A percentile compares a stretch with the other conserved stretches of the same genome.
These are phyloP conservation scores for Wickerhamiella australiensis DNA, from an alignment of 805 yeast species.

Conservation along the genomic window DNA sequence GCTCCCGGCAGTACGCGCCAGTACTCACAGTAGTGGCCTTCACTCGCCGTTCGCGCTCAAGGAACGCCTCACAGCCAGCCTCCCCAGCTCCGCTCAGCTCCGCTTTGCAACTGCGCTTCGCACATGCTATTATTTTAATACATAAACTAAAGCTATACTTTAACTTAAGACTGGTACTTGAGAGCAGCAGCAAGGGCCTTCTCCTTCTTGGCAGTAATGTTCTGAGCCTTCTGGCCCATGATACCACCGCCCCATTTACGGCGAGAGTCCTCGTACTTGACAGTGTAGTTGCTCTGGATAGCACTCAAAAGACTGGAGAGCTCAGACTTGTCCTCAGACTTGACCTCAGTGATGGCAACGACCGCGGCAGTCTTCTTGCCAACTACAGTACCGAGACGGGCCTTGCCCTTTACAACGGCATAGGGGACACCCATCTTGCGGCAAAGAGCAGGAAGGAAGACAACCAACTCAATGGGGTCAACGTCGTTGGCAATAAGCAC, in stretches of 20 bases:
- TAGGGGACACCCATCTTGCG: conserved; percentile 99
- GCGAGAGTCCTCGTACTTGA: conserved; percentile 90
- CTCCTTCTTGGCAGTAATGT: conserved; percentile 66
- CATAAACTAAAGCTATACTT: background rate
- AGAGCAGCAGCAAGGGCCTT: conserved; percentile 37
- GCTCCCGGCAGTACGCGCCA: no score
- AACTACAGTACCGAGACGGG: conserved; percentile 93
- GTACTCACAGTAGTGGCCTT: no score
- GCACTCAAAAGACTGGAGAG: conserved; percentile 87
- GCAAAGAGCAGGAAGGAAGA: conserved; percentile 97
- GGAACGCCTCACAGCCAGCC: no score
- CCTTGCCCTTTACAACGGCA: conserved; percentile 97
- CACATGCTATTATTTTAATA: conserved; percentile 8
- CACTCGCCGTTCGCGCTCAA: no score
- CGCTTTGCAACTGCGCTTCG: no score
- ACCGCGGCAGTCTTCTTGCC: conserved; percentile 97
- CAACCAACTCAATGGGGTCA: conserved; percentile 96
- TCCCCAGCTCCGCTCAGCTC: no score
- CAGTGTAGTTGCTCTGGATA: conserved; percentile 83
- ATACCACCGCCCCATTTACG: conserved; percentile 99
- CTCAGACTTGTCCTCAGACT: conserved; percentile 87
- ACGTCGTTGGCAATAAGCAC: conserved; percentile 98
- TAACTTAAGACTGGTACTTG: conserved; percentile 17
- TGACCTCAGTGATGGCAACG: conserved; percentile 93
- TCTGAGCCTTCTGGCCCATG: conserved; percentile 89